Evolutionary conservation across 2,329 filamentous ascomycete species (phyloP).

Genomic region (Colletotrichum noveboracense): DNA sequence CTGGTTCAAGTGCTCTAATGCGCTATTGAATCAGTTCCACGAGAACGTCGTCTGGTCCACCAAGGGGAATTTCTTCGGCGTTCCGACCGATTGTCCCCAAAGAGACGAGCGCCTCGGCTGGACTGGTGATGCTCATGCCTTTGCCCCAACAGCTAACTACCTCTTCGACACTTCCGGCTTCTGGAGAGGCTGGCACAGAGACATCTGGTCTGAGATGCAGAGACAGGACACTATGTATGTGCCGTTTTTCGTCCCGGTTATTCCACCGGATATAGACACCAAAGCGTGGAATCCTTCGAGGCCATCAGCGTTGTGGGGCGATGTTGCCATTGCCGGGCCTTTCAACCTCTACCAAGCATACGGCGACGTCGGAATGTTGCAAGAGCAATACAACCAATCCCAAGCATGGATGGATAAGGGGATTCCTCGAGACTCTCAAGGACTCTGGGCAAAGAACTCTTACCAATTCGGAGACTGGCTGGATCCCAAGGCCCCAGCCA

Average conservation of each 20-base stretch:
- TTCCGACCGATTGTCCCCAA: conserved; percentile 64
- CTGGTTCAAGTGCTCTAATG: conserved; percentile 56
- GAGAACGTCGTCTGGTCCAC: conserved; percentile 61
- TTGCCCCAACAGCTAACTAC: conserved; percentile 55
- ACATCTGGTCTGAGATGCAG: conserved; percentile 40
- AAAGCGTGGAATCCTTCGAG: neutral
- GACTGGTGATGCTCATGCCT: conserved; percentile 57
- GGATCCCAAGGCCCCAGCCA: conserved; percentile 48
- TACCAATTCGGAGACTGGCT: conserved; percentile 49
- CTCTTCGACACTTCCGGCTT: conserved; percentile 59
- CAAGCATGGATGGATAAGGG: conserved; percentile 43
- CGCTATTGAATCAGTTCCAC: conserved; percentile 57
- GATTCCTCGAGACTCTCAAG: conserved; percentile 26
- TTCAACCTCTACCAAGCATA: conserved; percentile 44
- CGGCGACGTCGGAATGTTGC: conserved; percentile 40
- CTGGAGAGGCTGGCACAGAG: conserved; percentile 53
- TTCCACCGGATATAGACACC: neutral
- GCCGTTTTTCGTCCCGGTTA: conserved; percentile 18
- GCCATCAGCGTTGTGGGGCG: conserved; percentile 43
- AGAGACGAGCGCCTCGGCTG: conserved; percentile 59
- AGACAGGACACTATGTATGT: conserved; percentile 25
- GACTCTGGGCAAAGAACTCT: neutral
- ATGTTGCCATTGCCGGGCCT: conserved; percentile 44
- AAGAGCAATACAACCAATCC: conserved; percentile 44
- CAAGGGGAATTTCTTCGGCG: conserved; percentile 61